phyloP scores from a whole-genome alignment of 176 grass and related monocot genomes.

The Zea luxurians region DNA sequence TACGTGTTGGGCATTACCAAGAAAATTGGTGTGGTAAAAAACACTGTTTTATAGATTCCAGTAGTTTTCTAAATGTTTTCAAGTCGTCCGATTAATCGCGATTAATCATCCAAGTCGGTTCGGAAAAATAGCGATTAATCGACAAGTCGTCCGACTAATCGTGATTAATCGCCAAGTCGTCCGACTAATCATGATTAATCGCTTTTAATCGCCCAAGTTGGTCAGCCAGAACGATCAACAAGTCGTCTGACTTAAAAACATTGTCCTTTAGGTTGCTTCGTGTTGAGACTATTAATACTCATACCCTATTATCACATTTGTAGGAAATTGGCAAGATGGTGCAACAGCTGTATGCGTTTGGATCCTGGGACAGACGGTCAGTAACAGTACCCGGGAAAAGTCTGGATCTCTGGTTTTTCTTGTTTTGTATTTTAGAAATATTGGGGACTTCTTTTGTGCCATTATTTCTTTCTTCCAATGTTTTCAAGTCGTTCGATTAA shows the following conservation, averaged over 20 bases:
- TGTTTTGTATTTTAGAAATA: background rate
- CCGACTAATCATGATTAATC: too few species aligned
- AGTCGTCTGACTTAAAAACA: too few species aligned
- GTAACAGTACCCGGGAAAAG: constrained; percentile 8
- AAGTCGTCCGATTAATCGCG: too few species aligned
- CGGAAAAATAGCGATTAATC: too few species aligned
- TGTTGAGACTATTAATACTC: constrained; percentile 18
- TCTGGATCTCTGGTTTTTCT: constrained; percentile 4
- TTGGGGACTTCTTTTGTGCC: background rate
- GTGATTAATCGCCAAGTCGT: too few species aligned
- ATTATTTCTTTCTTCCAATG: constrained; percentile 10
- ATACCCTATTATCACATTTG: background rate
- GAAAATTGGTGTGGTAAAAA: constrained; percentile 4
- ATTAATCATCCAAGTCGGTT: too few species aligned
- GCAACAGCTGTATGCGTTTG: constrained; percentile 90
- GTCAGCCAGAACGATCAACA: too few species aligned
- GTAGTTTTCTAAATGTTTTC: background rate
- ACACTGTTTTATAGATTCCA: background rate
- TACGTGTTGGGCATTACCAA: background rate
- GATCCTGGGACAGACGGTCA: constrained; percentile 78
- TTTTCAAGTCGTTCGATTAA: too few species aligned
- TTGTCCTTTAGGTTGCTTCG: background rate
- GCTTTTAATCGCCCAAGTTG: too few species aligned
- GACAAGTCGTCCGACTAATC: too few species aligned
- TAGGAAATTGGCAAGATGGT: constrained; percentile 97